Evolutionary conservation across 2,329 filamentous ascomycete genomes (phyloP).

Genomic region (Diaporthe aspalathi): DNA sequence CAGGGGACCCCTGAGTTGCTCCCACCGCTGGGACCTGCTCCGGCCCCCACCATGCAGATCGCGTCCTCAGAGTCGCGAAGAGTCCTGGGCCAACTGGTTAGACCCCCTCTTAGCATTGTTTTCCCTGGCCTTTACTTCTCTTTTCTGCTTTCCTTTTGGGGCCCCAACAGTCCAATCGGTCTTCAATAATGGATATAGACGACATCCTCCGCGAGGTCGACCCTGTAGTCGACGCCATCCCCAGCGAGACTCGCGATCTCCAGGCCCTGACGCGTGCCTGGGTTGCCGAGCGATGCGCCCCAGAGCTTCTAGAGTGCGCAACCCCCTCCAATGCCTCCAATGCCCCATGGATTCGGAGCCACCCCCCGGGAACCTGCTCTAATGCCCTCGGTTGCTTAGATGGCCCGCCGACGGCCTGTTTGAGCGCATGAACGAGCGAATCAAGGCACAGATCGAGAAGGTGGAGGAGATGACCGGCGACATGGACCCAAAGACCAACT

Average conservation of each 20-base stretch:
- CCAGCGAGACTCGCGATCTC: slow-evolving; percentile 77
- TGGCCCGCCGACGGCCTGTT: slow-evolving; percentile 80
- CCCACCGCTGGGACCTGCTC: neutral
- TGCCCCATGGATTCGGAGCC: slow-evolving; percentile 40
- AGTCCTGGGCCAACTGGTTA: neutral
- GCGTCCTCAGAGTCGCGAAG: slow-evolving; percentile 20
- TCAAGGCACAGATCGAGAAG: slow-evolving; percentile 53
- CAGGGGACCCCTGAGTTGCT: slow-evolving; percentile 6
- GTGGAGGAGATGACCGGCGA: slow-evolving; percentile 75
- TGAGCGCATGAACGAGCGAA: slow-evolving; percentile 79
- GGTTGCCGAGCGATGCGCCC: slow-evolving; percentile 90
- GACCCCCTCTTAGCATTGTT: neutral
- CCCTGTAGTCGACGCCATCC: slow-evolving; percentile 64
- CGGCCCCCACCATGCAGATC: slow-evolving; percentile 21
- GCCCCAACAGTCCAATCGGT: neutral
- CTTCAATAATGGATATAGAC: slow-evolving; percentile 75
- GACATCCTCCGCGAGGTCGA: slow-evolving; percentile 83
- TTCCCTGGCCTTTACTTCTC: neutral
- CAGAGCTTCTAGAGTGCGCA: slow-evolving; percentile 81
- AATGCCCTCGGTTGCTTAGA: slow-evolving; percentile 48
- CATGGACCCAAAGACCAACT: slow-evolving; percentile 91
- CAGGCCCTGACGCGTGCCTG: slow-evolving; percentile 91
- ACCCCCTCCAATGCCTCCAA: slow-evolving; percentile 46
- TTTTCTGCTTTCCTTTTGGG: neutral
- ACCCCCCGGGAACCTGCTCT: neutral